Evolutionary conservation across 169 alveolate genomes (phyloP).

Genomic region (Cystoisospora suis): DNA sequence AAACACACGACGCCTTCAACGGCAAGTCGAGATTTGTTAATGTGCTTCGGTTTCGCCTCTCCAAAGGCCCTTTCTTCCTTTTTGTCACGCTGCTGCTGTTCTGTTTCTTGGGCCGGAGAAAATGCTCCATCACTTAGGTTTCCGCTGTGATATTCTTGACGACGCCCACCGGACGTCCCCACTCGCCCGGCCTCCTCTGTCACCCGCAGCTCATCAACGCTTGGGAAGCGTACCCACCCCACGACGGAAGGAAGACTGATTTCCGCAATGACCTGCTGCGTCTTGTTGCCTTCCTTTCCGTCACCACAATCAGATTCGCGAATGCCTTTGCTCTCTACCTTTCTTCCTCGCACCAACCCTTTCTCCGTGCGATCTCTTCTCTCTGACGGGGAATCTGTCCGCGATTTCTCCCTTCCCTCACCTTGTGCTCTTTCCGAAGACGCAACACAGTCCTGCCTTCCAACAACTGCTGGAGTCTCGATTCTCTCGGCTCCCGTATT

Average conservation of each 20-base stretch:
- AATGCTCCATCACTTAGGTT: too few relatives aligned
- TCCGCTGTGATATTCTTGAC: too few relatives aligned
- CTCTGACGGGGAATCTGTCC: too few relatives aligned
- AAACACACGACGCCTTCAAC: slow-evolving; percentile 17
- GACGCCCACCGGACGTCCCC: background rate
- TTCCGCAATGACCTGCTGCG: too few relatives aligned
- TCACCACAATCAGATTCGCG: too few relatives aligned
- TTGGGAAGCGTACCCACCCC: background rate
- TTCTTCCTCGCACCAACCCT: too few relatives aligned
- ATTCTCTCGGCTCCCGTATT: too few relatives aligned
- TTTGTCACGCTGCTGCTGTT: too few relatives aligned
- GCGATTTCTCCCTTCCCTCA: background rate
- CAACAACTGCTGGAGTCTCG: slow-evolving; percentile 6
- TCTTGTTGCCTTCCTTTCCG: too few relatives aligned
- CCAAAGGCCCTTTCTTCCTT: background rate
- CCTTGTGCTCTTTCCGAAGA: background rate
- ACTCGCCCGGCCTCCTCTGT: background rate
- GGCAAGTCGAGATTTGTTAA: background rate
- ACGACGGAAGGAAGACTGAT: background rate
- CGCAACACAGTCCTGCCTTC: background rate
- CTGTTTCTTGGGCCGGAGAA: background rate
- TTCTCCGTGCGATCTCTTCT: too few relatives aligned
- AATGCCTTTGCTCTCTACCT: too few relatives aligned
- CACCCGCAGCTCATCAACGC: background rate
- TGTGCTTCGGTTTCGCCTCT: background rate